A percentile compares a stretch with the other conserved stretches of the same genome.
Evolutionary conservation across 1,284 basidiomycete species (phyloP).

Genomic region (Apiotrichum porosum): DNA sequence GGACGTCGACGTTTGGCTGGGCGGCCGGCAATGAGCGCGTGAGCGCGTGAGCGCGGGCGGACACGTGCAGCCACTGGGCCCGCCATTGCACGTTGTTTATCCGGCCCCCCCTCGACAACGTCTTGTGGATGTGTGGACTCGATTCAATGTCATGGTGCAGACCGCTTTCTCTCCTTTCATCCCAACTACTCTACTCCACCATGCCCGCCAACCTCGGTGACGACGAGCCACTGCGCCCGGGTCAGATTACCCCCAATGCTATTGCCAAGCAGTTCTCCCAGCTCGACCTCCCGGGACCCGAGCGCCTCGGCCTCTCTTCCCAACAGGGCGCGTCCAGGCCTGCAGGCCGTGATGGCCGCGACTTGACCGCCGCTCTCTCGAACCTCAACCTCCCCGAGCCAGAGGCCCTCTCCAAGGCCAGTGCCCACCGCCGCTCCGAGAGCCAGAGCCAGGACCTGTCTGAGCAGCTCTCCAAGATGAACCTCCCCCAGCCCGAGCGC

Average conservation of each 20-base stretch:
- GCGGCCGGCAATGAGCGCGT: too few species aligned
- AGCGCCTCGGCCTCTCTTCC: constrained; percentile 34
- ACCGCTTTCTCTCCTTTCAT: not conserved
- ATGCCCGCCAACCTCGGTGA: constrained; percentile 2
- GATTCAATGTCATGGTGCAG: not conserved
- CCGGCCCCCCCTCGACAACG: too few species aligned
- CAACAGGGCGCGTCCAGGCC: constrained; percentile 16
- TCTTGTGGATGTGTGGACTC: too few species aligned
- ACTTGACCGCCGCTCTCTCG: constrained; percentile 22
- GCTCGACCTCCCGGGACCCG: constrained; percentile 45
- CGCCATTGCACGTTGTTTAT: too few species aligned
- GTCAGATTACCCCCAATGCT: constrained; percentile 40
- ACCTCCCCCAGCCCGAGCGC: constrained; percentile 48
- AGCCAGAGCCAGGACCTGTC: constrained; percentile 45
- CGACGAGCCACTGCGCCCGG: constrained; percentile 15
- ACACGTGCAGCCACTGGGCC: too few species aligned
- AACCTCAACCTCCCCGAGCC: constrained; percentile 44
- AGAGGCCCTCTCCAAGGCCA: constrained; percentile 38
- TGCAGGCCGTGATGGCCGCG: constrained; percentile 3
- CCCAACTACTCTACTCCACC: constrained; percentile 1
- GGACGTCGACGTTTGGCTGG: too few species aligned
- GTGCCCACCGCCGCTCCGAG: constrained; percentile 37
- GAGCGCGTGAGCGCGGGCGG: too few species aligned
- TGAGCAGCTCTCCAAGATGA: constrained; percentile 43
- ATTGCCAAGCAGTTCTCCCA: constrained; percentile 46